Conservation (phyloP, 805 yeast genomes). For the Schwanniomyces sp. region DNA sequence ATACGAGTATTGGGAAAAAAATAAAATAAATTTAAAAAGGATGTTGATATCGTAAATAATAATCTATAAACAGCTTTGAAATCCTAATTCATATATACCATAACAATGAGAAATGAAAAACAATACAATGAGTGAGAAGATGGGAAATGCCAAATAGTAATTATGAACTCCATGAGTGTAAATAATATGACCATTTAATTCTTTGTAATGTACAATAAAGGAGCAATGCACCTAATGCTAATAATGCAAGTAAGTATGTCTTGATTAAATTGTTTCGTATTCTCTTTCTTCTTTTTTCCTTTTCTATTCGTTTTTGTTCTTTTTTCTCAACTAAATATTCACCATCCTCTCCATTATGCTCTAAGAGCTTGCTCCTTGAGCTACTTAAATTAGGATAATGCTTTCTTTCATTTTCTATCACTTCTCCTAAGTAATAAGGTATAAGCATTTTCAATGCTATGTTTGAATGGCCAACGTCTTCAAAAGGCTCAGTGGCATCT, state of each 20-base stretch:
- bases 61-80: too few species aligned
- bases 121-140: not conserved
- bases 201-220: slow-evolving; percentile 17
- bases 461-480: slow-evolving; percentile 40
- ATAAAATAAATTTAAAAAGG: too few species aligned
- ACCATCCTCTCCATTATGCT: not conserved
- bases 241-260: slow-evolving; percentile 8
- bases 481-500: slow-evolving; percentile 72
- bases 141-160: not conserved
- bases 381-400: slow-evolving; percentile 13
- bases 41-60: too few species aligned
- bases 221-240: slow-evolving; percentile 14
- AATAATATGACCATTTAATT: slow-evolving; percentile 14
- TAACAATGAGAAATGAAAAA: not conserved
- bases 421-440: slow-evolving; percentile 29
- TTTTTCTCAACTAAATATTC: slow-evolving; percentile 3
- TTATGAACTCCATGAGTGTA: not conserved
- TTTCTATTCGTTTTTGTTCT: not conserved
- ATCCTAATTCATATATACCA: not conserved
- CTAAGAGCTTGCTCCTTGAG: not conserved
- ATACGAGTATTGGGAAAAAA: too few species aligned
- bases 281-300: slow-evolving; percentile 6
- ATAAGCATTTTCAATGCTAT: slow-evolving; percentile 31
- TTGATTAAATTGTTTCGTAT: slow-evolving; percentile 9
- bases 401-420: slow-evolving; percentile 15